Percentiles rank a stretch among this genome's conserved stretches.
Evolutionary conservation across 345 rosid species (phyloP).

Genomic region (Boechera stricta): DNA sequence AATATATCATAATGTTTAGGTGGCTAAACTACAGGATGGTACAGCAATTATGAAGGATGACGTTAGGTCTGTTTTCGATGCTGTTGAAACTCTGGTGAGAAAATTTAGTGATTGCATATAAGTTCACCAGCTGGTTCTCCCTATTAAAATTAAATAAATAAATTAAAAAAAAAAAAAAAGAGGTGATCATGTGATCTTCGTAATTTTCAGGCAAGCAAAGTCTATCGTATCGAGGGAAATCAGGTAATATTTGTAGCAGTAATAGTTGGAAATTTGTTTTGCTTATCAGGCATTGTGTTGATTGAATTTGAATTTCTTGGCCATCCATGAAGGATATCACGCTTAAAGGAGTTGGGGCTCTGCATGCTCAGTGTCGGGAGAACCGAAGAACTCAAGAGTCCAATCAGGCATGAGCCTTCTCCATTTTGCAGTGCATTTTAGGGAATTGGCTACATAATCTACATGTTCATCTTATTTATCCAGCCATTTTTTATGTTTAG

Average conservation of each 20-base stretch:
- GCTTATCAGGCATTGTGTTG: conserved; percentile 10
- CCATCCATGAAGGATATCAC: conserved; percentile 42
- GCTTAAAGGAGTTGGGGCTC: conserved; percentile 52
- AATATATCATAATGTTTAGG: conserved; percentile 47
- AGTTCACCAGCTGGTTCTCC: not conserved
- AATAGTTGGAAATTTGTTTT: not conserved
- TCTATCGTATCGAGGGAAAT: conserved; percentile 64
- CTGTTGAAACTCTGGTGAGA: conserved; percentile 78
- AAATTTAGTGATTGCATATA: conserved; percentile 8
- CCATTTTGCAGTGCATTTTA: conserved; percentile 4
- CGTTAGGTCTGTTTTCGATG: conserved; percentile 63
- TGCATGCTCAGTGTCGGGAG: conserved; percentile 51
- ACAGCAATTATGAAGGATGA: conserved; percentile 49
- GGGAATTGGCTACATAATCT: not conserved
- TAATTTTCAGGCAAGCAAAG: conserved; percentile 60
- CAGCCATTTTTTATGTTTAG: conserved; percentile 36
- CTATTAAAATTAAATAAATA: not conserved
- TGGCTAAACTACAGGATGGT: conserved; percentile 55
- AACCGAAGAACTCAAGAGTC: conserved; percentile 46
- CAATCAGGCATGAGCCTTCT: conserved; percentile 53
- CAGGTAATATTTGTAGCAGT: conserved; percentile 55
- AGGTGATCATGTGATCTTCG: conserved; percentile 10
- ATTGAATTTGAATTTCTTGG: conserved; percentile 11
- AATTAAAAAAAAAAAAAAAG: not conserved
- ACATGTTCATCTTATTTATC: conserved; percentile 17